Percentiles rank a stretch among this genome's conserved stretches.
These are phyloP conservation scores for Epichloe uncinata DNA, from an alignment of 2,329 filamentous ascomycete genomes.

Conservation along the genomic window DNA sequence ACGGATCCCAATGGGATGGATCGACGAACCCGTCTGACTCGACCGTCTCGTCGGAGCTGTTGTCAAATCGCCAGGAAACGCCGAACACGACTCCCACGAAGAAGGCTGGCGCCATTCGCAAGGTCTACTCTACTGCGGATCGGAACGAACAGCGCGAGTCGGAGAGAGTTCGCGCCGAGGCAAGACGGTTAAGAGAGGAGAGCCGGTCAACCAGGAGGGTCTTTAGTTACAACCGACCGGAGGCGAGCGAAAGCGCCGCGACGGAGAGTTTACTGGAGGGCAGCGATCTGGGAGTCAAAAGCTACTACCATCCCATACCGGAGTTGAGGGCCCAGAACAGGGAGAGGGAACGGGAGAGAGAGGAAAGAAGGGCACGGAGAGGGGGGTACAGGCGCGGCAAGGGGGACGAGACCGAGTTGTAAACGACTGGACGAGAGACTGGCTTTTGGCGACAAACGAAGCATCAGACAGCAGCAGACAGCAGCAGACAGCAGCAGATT, in stretches of 20 bases:
- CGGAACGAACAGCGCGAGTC: constrained; percentile 37
- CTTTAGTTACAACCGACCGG: constrained; percentile 40
- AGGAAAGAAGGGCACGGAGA: constrained; percentile 22
- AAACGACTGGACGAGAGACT: background rate
- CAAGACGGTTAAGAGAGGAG: constrained; percentile 38
- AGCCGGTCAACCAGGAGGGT: constrained; percentile 33
- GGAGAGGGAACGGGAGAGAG: constrained; percentile 15
- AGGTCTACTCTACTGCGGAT: constrained; percentile 48
- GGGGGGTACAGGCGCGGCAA: constrained; percentile 23
- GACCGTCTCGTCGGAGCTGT: constrained; percentile 44
- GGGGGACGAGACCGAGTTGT: constrained; percentile 16
- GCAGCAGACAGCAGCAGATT: too few relatives aligned
- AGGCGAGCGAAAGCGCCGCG: constrained; percentile 18
- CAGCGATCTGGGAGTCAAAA: constrained; percentile 43
- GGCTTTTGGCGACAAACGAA: background rate
- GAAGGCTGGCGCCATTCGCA: constrained; percentile 32
- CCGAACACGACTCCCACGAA: constrained; percentile 41
- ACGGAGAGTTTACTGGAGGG: constrained; percentile 20
- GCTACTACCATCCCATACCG: constrained; percentile 42
- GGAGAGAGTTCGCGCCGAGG: constrained; percentile 43
- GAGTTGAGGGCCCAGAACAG: constrained; percentile 27
- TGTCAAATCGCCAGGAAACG: constrained; percentile 42
- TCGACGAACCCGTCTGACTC: constrained; percentile 53
- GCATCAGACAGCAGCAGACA: too few relatives aligned
- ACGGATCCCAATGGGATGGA: constrained; percentile 70